Percentiles rank a stretch among this genome's conserved stretches.
These are phyloP conservation scores for Lipomyces mesembrius DNA, from an alignment of 805 yeast genomes.

Conservation along the genomic window DNA sequence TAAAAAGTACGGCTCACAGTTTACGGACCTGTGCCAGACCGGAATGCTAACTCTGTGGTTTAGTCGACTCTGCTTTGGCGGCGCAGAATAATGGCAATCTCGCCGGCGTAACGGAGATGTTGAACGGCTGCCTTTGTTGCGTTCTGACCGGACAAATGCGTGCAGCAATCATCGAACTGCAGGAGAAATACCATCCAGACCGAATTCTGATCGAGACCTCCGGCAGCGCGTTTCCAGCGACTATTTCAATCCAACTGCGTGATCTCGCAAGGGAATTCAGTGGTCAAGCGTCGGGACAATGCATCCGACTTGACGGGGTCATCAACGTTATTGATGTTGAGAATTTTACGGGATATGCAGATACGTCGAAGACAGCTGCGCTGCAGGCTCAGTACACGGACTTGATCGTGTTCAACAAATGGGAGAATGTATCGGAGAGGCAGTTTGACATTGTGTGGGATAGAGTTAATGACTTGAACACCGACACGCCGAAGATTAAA, in stretches of 20 bases:
- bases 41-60: background rate
- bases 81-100: conserved; percentile 24
- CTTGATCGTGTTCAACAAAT: conserved; percentile 36
- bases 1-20: conserved; percentile 21
- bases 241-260: conserved; percentile 36
- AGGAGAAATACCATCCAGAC: conserved; percentile 31
- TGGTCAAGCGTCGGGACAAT: background rate
- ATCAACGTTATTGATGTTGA: conserved; percentile 38
- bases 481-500: conserved; percentile 39
- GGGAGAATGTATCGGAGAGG: conserved; percentile 36
- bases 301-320: conserved; percentile 35
- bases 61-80: conserved; percentile 37
- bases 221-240: conserved; percentile 39
- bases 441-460: conserved; percentile 37
- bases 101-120: conserved; percentile 38
- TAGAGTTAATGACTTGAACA: conserved; percentile 37
- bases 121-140: conserved; percentile 38
- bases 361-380: conserved; percentile 35
- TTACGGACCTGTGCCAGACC: background rate
- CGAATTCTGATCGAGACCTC: conserved; percentile 38
- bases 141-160: conserved; percentile 38
- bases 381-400: conserved; percentile 39
- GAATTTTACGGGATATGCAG: conserved; percentile 39
- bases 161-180: conserved; percentile 34
- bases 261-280: conserved; percentile 32